Evolutionary conservation across 257 asterid genomes (phyloP).

Genomic region (Primulina tabacum): DNA sequence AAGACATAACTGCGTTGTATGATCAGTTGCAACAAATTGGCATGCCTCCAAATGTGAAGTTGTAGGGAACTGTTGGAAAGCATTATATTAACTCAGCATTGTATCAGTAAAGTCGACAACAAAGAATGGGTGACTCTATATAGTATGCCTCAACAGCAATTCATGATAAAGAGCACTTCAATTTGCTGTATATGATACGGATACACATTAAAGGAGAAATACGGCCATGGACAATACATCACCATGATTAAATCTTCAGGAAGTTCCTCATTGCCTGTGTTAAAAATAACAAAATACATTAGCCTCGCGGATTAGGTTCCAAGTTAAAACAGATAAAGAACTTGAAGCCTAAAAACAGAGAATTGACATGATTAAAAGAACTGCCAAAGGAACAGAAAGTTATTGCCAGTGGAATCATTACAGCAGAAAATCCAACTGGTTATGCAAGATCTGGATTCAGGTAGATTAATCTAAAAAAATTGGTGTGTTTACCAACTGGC

Average conservation of each 20-base stretch:
- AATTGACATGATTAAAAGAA: conserved; percentile 14
- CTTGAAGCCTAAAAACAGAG: not conserved
- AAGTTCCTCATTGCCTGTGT: conserved; percentile 87
- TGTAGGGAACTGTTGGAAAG: conserved; percentile 68
- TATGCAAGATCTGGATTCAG: not conserved
- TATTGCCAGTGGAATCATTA: conserved; percentile 15
- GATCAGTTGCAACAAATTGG: conserved; percentile 68
- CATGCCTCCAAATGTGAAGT: conserved; percentile 94
- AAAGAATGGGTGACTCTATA: conserved; percentile 20
- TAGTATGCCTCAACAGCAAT: not conserved
- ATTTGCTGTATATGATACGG: conserved; percentile 24
- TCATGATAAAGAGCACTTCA: conserved; percentile 16
- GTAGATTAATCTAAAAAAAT: not conserved
- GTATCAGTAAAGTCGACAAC: conserved; percentile 8
- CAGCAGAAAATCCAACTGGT: conserved; percentile 9
- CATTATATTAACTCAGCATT: conserved; percentile 25
- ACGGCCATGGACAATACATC: conserved; percentile 29
- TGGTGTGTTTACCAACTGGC: not conserved
- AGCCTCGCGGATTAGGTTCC: conserved; percentile 22
- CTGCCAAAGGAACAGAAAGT: conserved; percentile 19
- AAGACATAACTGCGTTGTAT: conserved; percentile 82
- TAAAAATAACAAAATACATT: conserved; percentile 26
- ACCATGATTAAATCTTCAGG: conserved; percentile 73
- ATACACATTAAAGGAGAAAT: conserved; percentile 5
- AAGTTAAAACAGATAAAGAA: conserved; percentile 19